These are phyloP conservation scores for Colletotrichum sp. DNA, from an alignment of 2,329 filamentous ascomycete species.

Conservation along the genomic window DNA sequence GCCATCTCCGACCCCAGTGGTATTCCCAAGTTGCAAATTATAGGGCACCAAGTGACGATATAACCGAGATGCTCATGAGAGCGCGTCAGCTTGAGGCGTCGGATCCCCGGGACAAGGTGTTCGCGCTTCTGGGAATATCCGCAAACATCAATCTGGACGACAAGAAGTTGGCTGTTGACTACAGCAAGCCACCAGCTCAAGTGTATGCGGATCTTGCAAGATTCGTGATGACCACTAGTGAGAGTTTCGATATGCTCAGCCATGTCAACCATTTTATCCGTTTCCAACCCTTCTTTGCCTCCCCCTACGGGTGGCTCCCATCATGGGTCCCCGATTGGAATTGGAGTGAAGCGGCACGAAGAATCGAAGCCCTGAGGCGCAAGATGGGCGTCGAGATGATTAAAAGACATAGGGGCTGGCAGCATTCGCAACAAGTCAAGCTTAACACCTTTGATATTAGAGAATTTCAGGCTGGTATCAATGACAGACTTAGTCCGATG, in stretches of 20 bases:
- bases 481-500: not conserved
- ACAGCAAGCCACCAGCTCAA: fast-evolving
- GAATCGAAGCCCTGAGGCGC: fast-evolving
- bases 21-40: not conserved
- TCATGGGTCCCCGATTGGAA: not conserved
- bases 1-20: fast-evolving
- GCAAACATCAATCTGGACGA: not conserved
- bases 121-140: not conserved
- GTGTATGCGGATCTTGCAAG: not conserved
- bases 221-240: not conserved
- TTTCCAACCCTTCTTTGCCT: not conserved
- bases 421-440: not conserved
- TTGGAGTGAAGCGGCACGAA: not conserved
- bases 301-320: not conserved
- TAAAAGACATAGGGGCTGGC: fast-evolving
- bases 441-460: not conserved
- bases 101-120: not conserved
- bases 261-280: not conserved
- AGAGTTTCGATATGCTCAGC: not conserved
- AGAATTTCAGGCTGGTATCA: fast-evolving
- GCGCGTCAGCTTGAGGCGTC: not conserved
- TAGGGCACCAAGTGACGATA: not conserved
- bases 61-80: not conserved
- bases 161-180: not conserved
- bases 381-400: not conserved